A percentile compares a stretch with the other conserved stretches of the same genome.
Conservation (phyloP, 768 basidiomycete species). For the Sistotremastrum suecicum region DNA sequence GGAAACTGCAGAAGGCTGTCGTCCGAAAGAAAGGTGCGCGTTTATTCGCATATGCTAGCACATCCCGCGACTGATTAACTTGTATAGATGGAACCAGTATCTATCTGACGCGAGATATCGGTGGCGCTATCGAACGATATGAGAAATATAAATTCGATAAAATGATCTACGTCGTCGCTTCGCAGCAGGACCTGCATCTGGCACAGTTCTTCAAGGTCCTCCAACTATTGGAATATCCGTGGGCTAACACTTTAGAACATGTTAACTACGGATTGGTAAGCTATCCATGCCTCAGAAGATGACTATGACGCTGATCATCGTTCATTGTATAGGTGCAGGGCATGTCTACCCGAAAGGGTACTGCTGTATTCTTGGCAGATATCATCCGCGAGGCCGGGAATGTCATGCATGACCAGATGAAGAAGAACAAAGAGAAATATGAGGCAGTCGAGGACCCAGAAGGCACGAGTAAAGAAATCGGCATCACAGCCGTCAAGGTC, state of each 20-base stretch:
- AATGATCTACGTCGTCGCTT: slow-evolving; percentile 33
- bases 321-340: slow-evolving; percentile 39
- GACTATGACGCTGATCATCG: slow-evolving; percentile 26
- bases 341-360: slow-evolving; percentile 91
- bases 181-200: slow-evolving; percentile 78
- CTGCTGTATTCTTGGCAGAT: slow-evolving; percentile 88
- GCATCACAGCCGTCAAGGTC: slow-evolving; percentile 92
- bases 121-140: slow-evolving; percentile 83
- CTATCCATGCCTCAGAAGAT: slow-evolving; percentile 20
- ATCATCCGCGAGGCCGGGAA: slow-evolving; percentile 78
- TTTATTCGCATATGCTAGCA: not conserved
- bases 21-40: slow-evolving; percentile 67
- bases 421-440: slow-evolving; percentile 88
- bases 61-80: not conserved
- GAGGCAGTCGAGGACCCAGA: slow-evolving; percentile 79
- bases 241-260: slow-evolving; percentile 73
- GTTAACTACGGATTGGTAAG: slow-evolving; percentile 71
- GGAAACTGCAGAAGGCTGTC: slow-evolving; percentile 85
- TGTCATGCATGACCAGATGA: slow-evolving; percentile 96
- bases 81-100: slow-evolving; percentile 77
- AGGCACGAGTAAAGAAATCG: slow-evolving; percentile 63
- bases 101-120: slow-evolving; percentile 92
- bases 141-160: slow-evolving; percentile 83
- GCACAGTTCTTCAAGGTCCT: slow-evolving; percentile 91
- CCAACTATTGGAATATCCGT: slow-evolving; percentile 77